phyloP scores from a whole-genome alignment of 2,329 filamentous ascomycete genomes.

The Hypoxylon sp. region DNA sequence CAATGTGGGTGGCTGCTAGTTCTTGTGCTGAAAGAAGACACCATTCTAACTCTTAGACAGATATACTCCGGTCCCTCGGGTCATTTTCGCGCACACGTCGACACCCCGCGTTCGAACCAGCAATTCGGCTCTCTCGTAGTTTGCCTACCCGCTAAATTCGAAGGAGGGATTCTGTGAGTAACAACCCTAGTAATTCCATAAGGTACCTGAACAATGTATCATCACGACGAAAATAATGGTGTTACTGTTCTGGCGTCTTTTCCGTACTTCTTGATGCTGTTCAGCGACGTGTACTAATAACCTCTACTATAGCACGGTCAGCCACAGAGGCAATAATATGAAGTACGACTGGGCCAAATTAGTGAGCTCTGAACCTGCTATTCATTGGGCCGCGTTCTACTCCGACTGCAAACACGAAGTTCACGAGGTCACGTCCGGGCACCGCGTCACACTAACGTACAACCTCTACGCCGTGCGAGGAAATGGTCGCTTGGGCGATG shows the following conservation, averaged over 20 bases:
- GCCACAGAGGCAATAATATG: conserved; percentile 53
- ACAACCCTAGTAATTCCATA: neutral
- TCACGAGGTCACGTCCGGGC: conserved; percentile 60
- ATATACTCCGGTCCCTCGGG: conserved; percentile 64
- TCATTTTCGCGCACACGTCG: conserved; percentile 63
- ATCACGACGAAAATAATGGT: too few relatives aligned
- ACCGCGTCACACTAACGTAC: conserved; percentile 70
- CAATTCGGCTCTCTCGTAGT: conserved; percentile 68
- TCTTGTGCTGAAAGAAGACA: neutral
- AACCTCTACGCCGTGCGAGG: conserved; percentile 62
- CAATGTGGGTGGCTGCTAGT: conserved; percentile 56
- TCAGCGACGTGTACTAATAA: neutral
- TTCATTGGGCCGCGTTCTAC: conserved; percentile 65
- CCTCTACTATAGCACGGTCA: conserved; percentile 47
- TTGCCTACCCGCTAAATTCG: conserved; percentile 55
- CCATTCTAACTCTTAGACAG: conserved; percentile 46
- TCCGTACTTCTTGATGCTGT: neutral
- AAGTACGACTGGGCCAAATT: conserved; percentile 57
- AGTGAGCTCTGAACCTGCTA: conserved; percentile 1
- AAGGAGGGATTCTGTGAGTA: conserved; percentile 56
- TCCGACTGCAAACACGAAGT: conserved; percentile 66
- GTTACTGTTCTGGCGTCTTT: too few relatives aligned
- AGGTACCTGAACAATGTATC: too few relatives aligned
- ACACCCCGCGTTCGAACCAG: conserved; percentile 61
- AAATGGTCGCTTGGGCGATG: conserved; percentile 12